Conservation (phyloP, 2,329 filamentous ascomycete species). For the Bretziella fagacearum region DNA sequence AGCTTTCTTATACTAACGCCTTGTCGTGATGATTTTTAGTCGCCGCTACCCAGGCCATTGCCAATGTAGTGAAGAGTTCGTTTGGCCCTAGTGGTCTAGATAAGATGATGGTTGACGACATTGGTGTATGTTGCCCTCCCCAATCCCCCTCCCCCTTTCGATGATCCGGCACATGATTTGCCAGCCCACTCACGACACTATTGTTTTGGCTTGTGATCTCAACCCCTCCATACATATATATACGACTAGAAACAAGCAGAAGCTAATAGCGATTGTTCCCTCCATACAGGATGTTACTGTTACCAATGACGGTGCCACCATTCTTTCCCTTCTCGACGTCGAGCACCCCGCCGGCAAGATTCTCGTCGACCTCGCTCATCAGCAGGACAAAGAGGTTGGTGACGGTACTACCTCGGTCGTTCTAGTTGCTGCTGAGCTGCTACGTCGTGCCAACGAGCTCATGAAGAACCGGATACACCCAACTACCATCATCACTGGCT, state of each 20-base stretch:
- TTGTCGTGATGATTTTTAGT: conserved; percentile 33
- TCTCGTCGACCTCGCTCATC: conserved; percentile 87
- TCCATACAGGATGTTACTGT: conserved; percentile 71
- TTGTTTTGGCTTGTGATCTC: background rate
- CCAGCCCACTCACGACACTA: background rate
- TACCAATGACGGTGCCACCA: conserved; percentile 96
- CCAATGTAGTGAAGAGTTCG: conserved; percentile 97
- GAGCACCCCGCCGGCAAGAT: conserved; percentile 98
- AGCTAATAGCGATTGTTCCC: background rate
- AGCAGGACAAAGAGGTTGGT: conserved; percentile 97
- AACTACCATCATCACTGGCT: conserved; percentile 97
- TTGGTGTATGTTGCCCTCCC: conserved; percentile 47
- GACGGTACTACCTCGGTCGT: conserved; percentile 97
- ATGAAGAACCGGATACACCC: conserved; percentile 99
- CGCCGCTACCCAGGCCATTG: conserved; percentile 85
- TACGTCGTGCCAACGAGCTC: conserved; percentile 86
- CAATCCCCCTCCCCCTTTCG: background rate
- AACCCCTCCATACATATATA: background rate
- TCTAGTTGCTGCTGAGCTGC: conserved; percentile 86
- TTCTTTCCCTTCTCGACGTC: conserved; percentile 85
- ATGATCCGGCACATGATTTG: background rate
- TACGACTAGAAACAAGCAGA: too few relatives aligned
- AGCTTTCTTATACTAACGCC: conserved; percentile 5
- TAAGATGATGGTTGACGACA: conserved; percentile 99
- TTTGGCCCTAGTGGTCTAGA: conserved; percentile 94